Base-by-base conservation (phyloP, 2,329 filamentous ascomycete species). In the Penicillium sp. region DNA sequence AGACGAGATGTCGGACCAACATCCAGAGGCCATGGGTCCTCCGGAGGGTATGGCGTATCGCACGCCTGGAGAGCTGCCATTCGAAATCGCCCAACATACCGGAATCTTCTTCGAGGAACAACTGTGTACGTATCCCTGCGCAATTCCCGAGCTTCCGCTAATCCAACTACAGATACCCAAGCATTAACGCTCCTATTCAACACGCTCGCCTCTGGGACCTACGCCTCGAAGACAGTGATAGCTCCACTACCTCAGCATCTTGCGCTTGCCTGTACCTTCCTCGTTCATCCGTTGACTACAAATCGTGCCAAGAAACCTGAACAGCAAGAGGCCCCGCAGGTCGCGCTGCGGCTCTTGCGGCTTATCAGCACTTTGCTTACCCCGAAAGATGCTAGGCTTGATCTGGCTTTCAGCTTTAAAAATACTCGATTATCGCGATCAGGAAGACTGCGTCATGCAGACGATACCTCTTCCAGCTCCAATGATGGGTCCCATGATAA, bases 221-320 rank as follows among this genome's bases (percentile, higher is more conserved):
- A 65, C 65, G 68, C 64, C 70, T 65, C 66, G 10, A 74, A 72
- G 29, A 76, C 83, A 0, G 81, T 82, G 10, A 82, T 81, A 52
- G 73, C 90, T 16, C 89, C 93, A 1, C 83, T 88, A 2, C 80
- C 87, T 0, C 82, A 84, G 51, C 86, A 93, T 59, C 77, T 97
- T 23, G 86, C 89, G 7, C 77, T 96, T 8, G 81, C 91, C n/a
- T 84, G 81, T 41, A 94, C 90, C 1, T 77, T 96, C n/a, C 73
- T 86, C n/a, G 82, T 94, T 13, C 90, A 96, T 65, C 93, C 93
- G 0, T 75, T 78, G 23, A 83, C 88, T 58, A 96, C 92, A 1
- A 94, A 86, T 3, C 85, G 89, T 45, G 81, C 87, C 3, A 79
- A 81, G 26, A 82, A 84, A 8, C 65, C 74, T 12, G 85, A 88